Evolutionary conservation across 345 rosid genomes (phyloP).

Genomic region (Populus pruinosa): DNA sequence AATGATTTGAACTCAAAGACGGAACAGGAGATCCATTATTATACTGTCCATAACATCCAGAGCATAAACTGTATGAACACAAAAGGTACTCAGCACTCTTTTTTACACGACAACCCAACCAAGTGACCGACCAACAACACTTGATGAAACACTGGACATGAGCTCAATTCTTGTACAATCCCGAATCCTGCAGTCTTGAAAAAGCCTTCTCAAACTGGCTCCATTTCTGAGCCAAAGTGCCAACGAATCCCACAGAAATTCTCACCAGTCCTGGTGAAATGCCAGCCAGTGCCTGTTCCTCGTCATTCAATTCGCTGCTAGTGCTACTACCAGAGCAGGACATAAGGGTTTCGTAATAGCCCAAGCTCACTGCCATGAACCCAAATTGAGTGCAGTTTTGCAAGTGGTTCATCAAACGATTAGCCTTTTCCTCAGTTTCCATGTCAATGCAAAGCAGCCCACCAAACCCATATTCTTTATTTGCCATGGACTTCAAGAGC

Average conservation of each 20-base stretch:
- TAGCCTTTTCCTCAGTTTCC: constrained; percentile 84
- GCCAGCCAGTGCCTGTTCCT: constrained; percentile 76
- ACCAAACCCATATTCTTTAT: constrained; percentile 78
- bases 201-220: constrained; percentile 77
- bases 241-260: constrained; percentile 83
- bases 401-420: constrained; percentile 64
- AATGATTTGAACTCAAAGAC: too few species aligned
- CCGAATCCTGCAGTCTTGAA: constrained; percentile 43
- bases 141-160: background rate
- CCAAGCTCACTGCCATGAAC: constrained; percentile 96
- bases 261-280: constrained; percentile 87
- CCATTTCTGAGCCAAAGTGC: constrained; percentile 94
- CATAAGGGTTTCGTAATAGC: constrained; percentile 92
- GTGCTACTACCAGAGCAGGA: constrained; percentile 96
- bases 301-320: constrained; percentile 66
- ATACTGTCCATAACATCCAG: too few species aligned
- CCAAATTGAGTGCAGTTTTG: constrained; percentile 83
- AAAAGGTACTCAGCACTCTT: too few species aligned
- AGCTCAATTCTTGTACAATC: constrained; percentile 1
- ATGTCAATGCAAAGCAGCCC: constrained; percentile 78
- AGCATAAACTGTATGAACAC: too few species aligned
- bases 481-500: constrained; percentile 54
- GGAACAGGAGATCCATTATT: too few species aligned
- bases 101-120: too few species aligned
- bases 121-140: too few species aligned